Evolutionary conservation across 768 basidiomycete species (phyloP).

Genomic region (Leccinellum luteum): DNA sequence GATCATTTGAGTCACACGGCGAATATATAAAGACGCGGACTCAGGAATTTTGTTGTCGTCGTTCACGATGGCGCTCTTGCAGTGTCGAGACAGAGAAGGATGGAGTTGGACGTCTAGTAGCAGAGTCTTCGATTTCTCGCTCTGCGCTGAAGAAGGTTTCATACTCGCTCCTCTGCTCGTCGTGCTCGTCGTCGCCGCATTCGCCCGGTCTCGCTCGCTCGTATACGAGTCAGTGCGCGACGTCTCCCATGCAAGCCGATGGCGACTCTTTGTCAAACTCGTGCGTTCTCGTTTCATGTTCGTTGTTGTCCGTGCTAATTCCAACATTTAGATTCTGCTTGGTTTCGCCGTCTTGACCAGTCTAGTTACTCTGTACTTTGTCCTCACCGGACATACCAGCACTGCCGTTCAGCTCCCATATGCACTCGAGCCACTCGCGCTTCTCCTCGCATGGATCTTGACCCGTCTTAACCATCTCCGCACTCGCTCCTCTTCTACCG

Average conservation of each 20-base stretch:
- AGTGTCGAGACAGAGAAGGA: slow-evolving; percentile 59
- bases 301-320: not conserved
- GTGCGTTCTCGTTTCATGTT: slow-evolving; percentile 43
- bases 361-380: slow-evolving; percentile 38
- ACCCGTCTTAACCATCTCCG: slow-evolving; percentile 71
- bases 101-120: slow-evolving; percentile 58
- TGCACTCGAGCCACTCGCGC: slow-evolving; percentile 55
- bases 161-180: slow-evolving; percentile 54
- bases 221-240: slow-evolving; percentile 23
- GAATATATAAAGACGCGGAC: not conserved
- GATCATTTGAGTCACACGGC: not conserved
- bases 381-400: slow-evolving; percentile 35
- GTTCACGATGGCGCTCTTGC: slow-evolving; percentile 32
- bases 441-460: slow-evolving; percentile 47
- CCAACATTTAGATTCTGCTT: slow-evolving; percentile 43
- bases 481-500: slow-evolving; percentile 64
- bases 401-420: slow-evolving; percentile 47
- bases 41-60: not conserved
- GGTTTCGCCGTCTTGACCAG: slow-evolving; percentile 47
- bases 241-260: slow-evolving; percentile 46
- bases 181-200: slow-evolving; percentile 41
- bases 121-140: slow-evolving; percentile 73
- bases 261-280: slow-evolving; percentile 59
- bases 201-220: slow-evolving; percentile 38
- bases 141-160: slow-evolving; percentile 78